Base-by-base conservation (phyloP, 495 filamentous ascomycete genomes). In the Usnea hakonensis region DNA sequence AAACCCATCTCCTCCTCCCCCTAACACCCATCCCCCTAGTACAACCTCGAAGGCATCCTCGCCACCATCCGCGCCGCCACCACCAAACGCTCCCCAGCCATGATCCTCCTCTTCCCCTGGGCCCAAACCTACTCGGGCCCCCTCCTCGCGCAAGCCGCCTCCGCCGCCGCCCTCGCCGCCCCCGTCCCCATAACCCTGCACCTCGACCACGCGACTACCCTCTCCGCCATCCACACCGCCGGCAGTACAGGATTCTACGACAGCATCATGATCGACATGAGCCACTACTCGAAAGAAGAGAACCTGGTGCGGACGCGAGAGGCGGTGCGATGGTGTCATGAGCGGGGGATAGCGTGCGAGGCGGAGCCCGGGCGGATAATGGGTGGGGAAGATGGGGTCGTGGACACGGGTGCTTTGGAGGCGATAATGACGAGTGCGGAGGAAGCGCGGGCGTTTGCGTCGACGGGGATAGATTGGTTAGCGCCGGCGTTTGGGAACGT, bases 61-160 rank as follows among this genome's bases (percentile, higher is more conserved):
- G 90, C 88, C 30, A 85, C 85, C 1, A 85, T 95, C 60, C 83
- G 81, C 66, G 90, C 89, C 6, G 90, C 90, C 60, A 87, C 90
- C 74, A 78, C 81, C 35, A 87, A 89, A 56, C 75, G 76, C 58
- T 89, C 88, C 0, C 87, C 90, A 0, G 84, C 87, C 61, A 90
- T 91, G 83, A 83, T 95, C 68, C 85, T 89, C 37, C 86, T 95
- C 72, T 93, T 95, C 76, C 90, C 90, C 58, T 95, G 90, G 90
- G 88, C 90, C 0, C 73, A 89, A 72, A 74, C 83, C 76, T 90
- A 90, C 75, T 85, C 85, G 38, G 77, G 78, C 67, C 79, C 83
- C 13, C 76, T 81, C 68, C 83, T 83, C 58, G 81, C 87, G 35
- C 81, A 86, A 71, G 82, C 84, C 14, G 85, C 84, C 38, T 85